phyloP scores from a whole-genome alignment of 2,329 filamentous ascomycete species.

The Tolypocladium capitatum region DNA sequence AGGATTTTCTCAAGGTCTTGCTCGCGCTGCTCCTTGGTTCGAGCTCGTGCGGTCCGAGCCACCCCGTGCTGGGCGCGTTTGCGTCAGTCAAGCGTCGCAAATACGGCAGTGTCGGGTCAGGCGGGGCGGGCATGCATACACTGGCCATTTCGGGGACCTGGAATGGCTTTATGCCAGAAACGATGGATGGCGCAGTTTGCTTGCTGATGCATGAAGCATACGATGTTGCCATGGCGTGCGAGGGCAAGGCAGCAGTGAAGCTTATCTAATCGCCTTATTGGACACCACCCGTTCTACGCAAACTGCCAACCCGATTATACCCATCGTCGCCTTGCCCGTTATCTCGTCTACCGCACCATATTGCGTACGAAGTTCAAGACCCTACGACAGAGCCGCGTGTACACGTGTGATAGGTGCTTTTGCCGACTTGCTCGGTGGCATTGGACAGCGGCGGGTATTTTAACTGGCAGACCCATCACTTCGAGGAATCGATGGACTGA shows the following conservation, averaged over 20 bases:
- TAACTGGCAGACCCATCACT: neutral
- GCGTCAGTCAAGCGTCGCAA: neutral
- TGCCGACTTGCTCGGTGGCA: neutral
- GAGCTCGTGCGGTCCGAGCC: slow-evolving; percentile 44
- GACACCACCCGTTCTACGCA: no score
- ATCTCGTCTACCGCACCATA: neutral
- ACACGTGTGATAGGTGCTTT: neutral
- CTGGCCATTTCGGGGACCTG: neutral
- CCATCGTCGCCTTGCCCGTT: no score
- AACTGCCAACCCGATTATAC: no score
- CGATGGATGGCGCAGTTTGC: neutral
- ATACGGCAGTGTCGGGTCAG: neutral
- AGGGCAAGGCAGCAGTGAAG: no score
- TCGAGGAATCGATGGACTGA: neutral
- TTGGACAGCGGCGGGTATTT: neutral
- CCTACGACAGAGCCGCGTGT: neutral
- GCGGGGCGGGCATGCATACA: neutral
- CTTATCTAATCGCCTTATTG: no score
- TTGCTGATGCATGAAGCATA: neutral
- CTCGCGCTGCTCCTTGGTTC: slow-evolving; percentile 52
- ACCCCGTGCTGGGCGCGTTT: slow-evolving; percentile 21
- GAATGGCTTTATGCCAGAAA: neutral
- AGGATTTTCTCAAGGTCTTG: slow-evolving; percentile 60
- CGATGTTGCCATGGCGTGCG: no score
- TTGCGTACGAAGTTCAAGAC: neutral